Evolutionary conservation across 345 rosid species (phyloP), one percentile per base, ranked within the genome.

Genomic region (Eucalyptus guilfoylei): DNA sequence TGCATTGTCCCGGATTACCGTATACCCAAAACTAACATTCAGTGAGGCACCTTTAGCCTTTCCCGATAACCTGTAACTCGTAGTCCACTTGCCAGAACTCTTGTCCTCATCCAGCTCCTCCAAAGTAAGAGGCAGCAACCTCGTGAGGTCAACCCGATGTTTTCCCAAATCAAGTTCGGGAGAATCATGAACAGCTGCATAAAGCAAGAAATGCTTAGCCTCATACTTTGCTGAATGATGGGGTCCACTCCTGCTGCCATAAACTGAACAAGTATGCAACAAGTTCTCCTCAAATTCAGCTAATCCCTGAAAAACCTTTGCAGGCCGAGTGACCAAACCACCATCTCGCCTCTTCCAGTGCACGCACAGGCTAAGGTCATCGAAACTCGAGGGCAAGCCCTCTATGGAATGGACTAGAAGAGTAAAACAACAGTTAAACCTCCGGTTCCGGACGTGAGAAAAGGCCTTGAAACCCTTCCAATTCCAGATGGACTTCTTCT

Each of bases 81-180:
- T 97, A 62, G 98, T 95, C 99, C 99, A 97, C 89, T 95, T 94
- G 86, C 99, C 97, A 1, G 96, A 93, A 92, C 96, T 95, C 93
- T 95, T 97, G 91, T 97, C 99, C 90, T 95, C 98, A 90, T 96
- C 97, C 92, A 97, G 88, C 90, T 96, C 99, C 93, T 97, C 99
- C 91, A 96, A 91, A 30, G 99, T 95, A 89, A 96, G 95, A 86
- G 99, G 99, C 91, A 97, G 97, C 92, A 97, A 90, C 88, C 95
- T 95, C 3, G 99, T 95, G 88, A 97, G 97, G 87, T 97, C 99
- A 91, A 97, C 94, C 88, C 99, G 96, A 90, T 97, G 99, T 94
- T 96, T 97, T 60, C 99, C 99, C 92, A 97, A 91, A 93, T 97
- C 99, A 93, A 95, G 92, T 87, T 94, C 99, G 5, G 94, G 96